phyloP scores from a whole-genome alignment of 2,329 filamentous ascomycete genomes.

The Neofusicoccum laricinum region DNA sequence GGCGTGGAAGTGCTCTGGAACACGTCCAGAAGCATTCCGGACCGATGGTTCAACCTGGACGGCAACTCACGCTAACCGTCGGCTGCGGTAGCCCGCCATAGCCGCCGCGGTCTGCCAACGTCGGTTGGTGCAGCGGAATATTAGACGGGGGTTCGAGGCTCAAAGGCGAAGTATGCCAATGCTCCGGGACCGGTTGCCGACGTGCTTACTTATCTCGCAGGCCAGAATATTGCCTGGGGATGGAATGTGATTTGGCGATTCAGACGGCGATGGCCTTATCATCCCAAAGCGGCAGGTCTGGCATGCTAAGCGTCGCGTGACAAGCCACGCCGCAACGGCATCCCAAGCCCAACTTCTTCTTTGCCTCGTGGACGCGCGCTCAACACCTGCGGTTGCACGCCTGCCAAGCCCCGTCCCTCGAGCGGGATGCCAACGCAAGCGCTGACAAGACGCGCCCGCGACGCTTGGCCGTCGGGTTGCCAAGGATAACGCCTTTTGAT shows the following conservation, averaged over 20 bases:
- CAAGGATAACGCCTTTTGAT: not conserved
- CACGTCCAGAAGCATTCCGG: too few species aligned
- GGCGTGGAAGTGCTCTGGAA: too few species aligned
- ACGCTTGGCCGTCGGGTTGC: not conserved
- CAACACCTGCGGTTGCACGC: not conserved
- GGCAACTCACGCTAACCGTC: too few species aligned
- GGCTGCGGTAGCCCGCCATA: too few species aligned
- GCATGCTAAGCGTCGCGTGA: conserved; percentile 2
- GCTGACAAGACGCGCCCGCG: not conserved
- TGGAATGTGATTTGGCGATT: not conserved
- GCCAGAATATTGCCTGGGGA: not conserved
- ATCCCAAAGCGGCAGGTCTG: conserved; percentile 7
- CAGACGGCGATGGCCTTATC: not conserved
- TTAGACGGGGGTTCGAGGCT: not conserved
- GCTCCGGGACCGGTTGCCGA: not conserved
- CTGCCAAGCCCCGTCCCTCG: not conserved
- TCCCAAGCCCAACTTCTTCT: not conserved
- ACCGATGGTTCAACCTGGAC: too few species aligned
- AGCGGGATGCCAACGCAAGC: not conserved
- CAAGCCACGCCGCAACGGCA: not conserved
- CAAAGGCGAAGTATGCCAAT: not conserved
- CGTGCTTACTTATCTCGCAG: conserved; percentile 1
- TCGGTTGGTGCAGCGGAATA: not conserved
- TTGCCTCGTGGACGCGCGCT: not conserved
- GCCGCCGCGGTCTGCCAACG: too few species aligned